A percentile compares a stretch with the other conserved stretches of the same genome.
phyloP scores from a whole-genome alignment of 2,329 filamentous ascomycete genomes.

The Ascomycota sp. region DNA sequence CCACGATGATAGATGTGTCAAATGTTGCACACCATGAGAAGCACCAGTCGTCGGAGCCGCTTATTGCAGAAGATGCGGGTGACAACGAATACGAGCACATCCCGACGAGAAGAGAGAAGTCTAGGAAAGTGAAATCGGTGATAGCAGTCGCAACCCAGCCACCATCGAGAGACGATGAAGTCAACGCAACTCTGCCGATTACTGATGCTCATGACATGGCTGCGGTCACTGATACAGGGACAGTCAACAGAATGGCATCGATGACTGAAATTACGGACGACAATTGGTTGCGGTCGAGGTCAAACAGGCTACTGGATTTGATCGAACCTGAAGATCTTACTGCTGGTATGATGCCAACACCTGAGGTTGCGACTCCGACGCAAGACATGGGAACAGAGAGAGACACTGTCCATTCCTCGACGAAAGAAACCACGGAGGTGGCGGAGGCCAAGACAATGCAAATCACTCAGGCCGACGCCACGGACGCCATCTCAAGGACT shows the following conservation, averaged over 20 bases:
- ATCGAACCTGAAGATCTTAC: constrained; percentile 48
- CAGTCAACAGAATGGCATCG: constrained; percentile 8
- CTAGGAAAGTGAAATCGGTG: constrained; percentile 14
- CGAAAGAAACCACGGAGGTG: constrained; percentile 6
- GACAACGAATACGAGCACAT: constrained; percentile 59
- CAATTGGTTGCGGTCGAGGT: constrained; percentile 82
- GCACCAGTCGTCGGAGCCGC: constrained; percentile 9
- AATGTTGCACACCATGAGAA: constrained; percentile 6
- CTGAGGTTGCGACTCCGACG: constrained; percentile 1
- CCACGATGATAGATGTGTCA: constrained; percentile 12
- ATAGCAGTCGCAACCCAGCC: constrained; percentile 1
- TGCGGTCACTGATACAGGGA: constrained; percentile 6
- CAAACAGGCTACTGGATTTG: constrained; percentile 68
- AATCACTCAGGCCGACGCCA: constrained; percentile 7
- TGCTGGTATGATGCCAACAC: constrained; percentile 3
- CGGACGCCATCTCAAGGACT: constrained; percentile 48
- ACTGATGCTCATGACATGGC: constrained; percentile 2
- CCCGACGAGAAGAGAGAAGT: constrained; percentile 29
- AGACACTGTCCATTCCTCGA: constrained; percentile 8
- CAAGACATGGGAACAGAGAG: constrained; percentile 6
- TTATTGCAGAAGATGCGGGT: constrained; percentile 35
- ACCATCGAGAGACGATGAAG: constrained; percentile 3
- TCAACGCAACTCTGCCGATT: not conserved
- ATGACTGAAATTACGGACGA: constrained; percentile 43
- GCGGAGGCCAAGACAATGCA: constrained; percentile 11